Evolutionary conservation across 768 basidiomycete genomes (phyloP), one percentile per base, ranked within the genome.

Genomic region (Cubamyces lactineus): DNA sequence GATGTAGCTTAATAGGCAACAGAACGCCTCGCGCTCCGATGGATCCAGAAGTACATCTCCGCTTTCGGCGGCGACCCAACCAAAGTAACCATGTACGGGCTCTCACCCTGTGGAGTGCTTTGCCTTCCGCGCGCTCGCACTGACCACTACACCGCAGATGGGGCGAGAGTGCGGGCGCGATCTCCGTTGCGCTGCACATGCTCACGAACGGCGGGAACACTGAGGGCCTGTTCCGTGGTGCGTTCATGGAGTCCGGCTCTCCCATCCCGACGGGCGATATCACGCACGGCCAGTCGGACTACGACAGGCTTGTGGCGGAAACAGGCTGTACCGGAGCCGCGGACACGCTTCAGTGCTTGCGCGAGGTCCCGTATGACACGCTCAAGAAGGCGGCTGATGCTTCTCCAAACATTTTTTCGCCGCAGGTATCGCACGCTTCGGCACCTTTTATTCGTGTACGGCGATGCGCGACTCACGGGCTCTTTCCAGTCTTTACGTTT

Each of bases 11-110:
- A 42, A 41, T 43, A 39, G 34, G 15, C 51, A 46, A 2, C 45
- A 71, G 70, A 81, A 49, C 73, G 78, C 4, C 72, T 76, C 41
- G 80, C 80, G 2, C 71, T 83, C 19, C 71, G 76, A 56, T 82
- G 80, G 80, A 67, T 82, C 2, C 70, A 76, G 40, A 68, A 73
- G 24, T 77, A 83, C 52, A 80, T 79, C 19, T 65, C 64, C n/a
- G 59, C 66, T 4, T 81, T 81, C 61, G 80, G 80, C 21, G 80
- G 80, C 2, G 80, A 83, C 67, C 79, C 76, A 1, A 67, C 59
- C 16, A 78, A 77, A 62, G 79, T 82, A 30, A 81, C 79, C 0
- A 77, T 82, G 64, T 79, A 73, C 28, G 34, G 53, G 59, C 26
- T 38, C 23, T 43, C 57, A 50, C 49, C 40, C 19, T 16, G 56